These are phyloP conservation scores for Ambispora gerdemannii DNA, from an alignment of 192 early-diverging fungal genomes.

Conservation along the genomic window DNA sequence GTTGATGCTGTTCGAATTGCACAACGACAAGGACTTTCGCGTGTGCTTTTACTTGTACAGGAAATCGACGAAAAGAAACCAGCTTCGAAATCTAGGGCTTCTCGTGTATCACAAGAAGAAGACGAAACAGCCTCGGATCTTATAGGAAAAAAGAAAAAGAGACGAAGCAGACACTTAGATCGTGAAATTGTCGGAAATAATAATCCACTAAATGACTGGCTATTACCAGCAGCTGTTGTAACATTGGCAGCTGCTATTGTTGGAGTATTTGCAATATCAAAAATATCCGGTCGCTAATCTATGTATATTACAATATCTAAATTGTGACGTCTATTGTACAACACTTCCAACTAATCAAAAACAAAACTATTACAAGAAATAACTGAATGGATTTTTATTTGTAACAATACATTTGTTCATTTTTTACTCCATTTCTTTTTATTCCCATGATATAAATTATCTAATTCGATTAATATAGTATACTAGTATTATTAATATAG, in stretches of 20 bases:
- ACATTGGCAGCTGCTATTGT: slow-evolving; percentile 52
- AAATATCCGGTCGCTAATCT: not conserved
- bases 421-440: too few species aligned
- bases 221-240: slow-evolving; percentile 54
- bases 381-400: too few species aligned
- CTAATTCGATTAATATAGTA: too few species aligned
- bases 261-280: slow-evolving; percentile 49
- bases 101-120: not conserved
- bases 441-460: too few species aligned
- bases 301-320: not conserved
- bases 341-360: too few species aligned
- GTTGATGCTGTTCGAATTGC: slow-evolving; percentile 82
- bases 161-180: slow-evolving; percentile 32
- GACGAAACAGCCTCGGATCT: not conserved
- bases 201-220: slow-evolving; percentile 37
- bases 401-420: too few species aligned
- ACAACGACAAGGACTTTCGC: slow-evolving; percentile 67
- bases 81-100: not conserved
- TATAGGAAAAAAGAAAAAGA: not conserved
- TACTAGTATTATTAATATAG: too few species aligned
- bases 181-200: slow-evolving; percentile 34
- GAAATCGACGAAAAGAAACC: slow-evolving; percentile 29
- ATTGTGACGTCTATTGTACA: too few species aligned
- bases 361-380: too few species aligned
- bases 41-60: slow-evolving; percentile 67